Evolutionary conservation across 1,139 yeast species (phyloP).

Genomic region (Lodderomyces oxycetoniae): DNA sequence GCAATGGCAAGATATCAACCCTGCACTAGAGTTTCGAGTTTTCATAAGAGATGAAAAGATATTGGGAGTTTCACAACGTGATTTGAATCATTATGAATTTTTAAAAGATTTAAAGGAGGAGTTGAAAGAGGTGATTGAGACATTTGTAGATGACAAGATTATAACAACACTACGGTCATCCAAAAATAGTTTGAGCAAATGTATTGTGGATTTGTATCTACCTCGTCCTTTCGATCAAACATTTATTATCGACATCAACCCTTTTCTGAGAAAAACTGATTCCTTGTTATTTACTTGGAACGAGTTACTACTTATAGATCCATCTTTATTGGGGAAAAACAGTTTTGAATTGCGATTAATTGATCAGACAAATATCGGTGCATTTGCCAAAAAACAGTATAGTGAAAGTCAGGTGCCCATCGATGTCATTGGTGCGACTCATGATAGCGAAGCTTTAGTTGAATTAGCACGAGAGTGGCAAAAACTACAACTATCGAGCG

Average conservation of each 20-base stretch:
- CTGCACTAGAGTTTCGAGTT: constrained; percentile 86
- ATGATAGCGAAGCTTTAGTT: constrained; percentile 58
- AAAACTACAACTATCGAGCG: constrained; percentile 4
- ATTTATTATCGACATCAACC: constrained; percentile 77
- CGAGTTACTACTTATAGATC: constrained; percentile 44
- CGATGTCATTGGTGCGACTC: constrained; percentile 81
- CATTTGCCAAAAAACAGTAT: constrained; percentile 77
- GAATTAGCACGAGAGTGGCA: constrained; percentile 62
- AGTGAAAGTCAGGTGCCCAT: constrained; percentile 88
- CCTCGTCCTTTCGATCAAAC: constrained; percentile 69
- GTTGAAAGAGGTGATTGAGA: constrained; percentile 46
- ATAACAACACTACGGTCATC: constrained; percentile 16
- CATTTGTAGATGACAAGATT: constrained; percentile 46
- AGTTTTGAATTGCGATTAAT: constrained; percentile 54
- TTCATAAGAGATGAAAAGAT: constrained; percentile 62
- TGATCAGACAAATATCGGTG: constrained; percentile 58
- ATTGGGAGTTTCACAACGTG: constrained; percentile 79
- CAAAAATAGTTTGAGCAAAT: constrained; percentile 21
- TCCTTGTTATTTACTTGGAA: constrained; percentile 79
- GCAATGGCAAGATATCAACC: constrained; percentile 76
- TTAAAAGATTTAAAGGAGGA: constrained; percentile 44
- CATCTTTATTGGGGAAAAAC: constrained; percentile 18
- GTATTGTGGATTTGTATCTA: constrained; percentile 72
- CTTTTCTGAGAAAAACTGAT: constrained; percentile 75
- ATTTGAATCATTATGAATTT: constrained; percentile 74